A percentile compares a stretch with the other conserved stretches of the same genome.
Conservation (phyloP, 495 filamentous ascomycete species). For the Endocarpon pusillum region DNA sequence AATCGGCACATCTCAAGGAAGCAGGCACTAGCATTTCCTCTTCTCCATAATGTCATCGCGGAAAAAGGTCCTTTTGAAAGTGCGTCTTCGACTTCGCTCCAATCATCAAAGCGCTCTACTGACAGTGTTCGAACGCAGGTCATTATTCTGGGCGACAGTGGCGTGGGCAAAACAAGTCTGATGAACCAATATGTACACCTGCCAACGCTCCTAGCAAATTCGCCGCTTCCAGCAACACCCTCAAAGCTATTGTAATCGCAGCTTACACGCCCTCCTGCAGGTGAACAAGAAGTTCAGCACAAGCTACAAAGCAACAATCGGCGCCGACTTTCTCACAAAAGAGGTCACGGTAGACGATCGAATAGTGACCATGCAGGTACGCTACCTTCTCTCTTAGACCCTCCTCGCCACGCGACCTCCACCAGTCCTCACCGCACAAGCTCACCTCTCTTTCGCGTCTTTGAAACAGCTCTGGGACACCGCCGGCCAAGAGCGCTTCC, state of each 20-base stretch:
- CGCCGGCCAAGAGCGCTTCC: slow-evolving; percentile 92
- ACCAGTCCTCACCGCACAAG: neutral
- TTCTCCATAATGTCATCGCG: slow-evolving; percentile 92
- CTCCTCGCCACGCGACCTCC: neutral
- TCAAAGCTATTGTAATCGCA: too few species aligned
- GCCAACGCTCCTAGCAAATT: slow-evolving; percentile 4
- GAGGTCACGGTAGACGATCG: slow-evolving; percentile 96
- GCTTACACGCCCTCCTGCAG: slow-evolving; percentile 24
- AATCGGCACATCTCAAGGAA: too few species aligned
- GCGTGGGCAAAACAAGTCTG: slow-evolving; percentile 96
- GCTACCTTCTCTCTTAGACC: slow-evolving; percentile 7
- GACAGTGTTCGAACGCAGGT: slow-evolving; percentile 36
- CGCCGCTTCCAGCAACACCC: slow-evolving; percentile 3
- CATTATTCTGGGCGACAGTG: slow-evolving; percentile 95
- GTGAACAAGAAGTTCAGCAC: slow-evolving; percentile 99
- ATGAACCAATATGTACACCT: slow-evolving; percentile 99
- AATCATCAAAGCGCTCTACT: slow-evolving; percentile 13
- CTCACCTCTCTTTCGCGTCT: neutral
- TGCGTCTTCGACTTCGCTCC: slow-evolving; percentile 21
- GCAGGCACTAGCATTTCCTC: too few species aligned
- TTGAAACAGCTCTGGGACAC: slow-evolving; percentile 98
- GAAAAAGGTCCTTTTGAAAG: slow-evolving; percentile 97
- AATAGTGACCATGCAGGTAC: slow-evolving; percentile 94
- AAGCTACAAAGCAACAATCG: slow-evolving; percentile 98
- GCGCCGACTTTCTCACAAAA: slow-evolving; percentile 95